Evolutionary conservation across 139 green algal species (phyloP).

Genomic region (Pleodorina starrii): DNA sequence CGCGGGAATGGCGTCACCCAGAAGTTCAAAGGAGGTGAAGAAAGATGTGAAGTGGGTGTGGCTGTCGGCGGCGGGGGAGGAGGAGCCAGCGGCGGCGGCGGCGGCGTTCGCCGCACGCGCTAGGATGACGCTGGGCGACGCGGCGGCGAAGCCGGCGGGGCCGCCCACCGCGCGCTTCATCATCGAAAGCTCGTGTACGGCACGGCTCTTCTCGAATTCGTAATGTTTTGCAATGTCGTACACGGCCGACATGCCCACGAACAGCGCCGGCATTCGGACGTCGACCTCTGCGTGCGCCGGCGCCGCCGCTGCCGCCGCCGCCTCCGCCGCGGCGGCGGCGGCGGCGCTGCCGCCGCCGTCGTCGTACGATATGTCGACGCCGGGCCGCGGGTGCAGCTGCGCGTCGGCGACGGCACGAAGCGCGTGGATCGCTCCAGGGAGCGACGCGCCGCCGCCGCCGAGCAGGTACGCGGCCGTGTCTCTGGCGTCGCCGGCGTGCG

Average conservation of each 20-base stretch:
- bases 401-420: background rate
- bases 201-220: slow-evolving; percentile 79
- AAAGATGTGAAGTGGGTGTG: background rate
- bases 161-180: slow-evolving; percentile 89
- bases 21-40: slow-evolving; percentile 47
- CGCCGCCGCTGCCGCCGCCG: background rate
- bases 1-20: slow-evolving; percentile 68
- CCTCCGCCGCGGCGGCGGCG: background rate
- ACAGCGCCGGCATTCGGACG: slow-evolving; percentile 58
- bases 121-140: slow-evolving; percentile 83
- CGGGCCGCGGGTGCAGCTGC: background rate
- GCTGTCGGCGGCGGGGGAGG: background rate
- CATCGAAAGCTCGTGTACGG: slow-evolving; percentile 83
- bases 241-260: slow-evolving; percentile 74
- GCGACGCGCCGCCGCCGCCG: background rate
- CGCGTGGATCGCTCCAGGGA: background rate
- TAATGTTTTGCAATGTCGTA: slow-evolving; percentile 92
- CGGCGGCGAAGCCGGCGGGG: slow-evolving; percentile 64
- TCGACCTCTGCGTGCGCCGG: slow-evolving; percentile 31
- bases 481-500: background rate
- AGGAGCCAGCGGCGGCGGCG: background rate
- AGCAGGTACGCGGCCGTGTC: slow-evolving; percentile 16
- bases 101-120: slow-evolving; percentile 28
- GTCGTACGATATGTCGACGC: background rate
- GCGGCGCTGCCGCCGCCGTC: slow-evolving; percentile 1